Evolutionary conservation across 129 eudicot species (phyloP).

Genomic region (Glebionis coronaria): DNA sequence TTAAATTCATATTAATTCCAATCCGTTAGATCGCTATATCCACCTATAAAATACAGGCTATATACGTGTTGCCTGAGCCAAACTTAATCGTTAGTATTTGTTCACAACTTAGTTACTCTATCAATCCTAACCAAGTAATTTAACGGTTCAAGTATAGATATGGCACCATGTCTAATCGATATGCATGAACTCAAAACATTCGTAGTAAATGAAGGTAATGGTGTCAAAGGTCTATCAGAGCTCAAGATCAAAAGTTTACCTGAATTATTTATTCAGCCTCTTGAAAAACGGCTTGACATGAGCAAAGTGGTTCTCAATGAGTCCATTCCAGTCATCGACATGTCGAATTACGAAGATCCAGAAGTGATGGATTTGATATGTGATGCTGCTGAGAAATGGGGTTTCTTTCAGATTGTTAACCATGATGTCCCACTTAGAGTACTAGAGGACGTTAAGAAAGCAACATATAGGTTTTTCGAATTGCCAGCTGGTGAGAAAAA

Average conservation of each 20-base stretch:
- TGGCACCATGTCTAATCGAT: constrained; percentile 5
- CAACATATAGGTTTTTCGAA: constrained; percentile 41
- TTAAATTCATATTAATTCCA: too few relatives aligned
- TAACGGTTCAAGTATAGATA: too few relatives aligned
- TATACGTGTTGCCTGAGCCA: too few relatives aligned
- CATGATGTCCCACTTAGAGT: constrained; percentile 51
- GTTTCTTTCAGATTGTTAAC: too few relatives aligned
- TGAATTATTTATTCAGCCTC: constrained; percentile 36
- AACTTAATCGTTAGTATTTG: too few relatives aligned
- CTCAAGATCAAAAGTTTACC: constrained; percentile 28
- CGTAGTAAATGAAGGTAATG: constrained; percentile 41
- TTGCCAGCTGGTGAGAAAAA: constrained; percentile 48
- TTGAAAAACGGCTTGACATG: constrained; percentile 38
- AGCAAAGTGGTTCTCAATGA: constrained; percentile 23
- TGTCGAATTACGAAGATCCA: constrained; percentile 47
- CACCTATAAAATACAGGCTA: too few relatives aligned
- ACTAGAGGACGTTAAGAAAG: constrained; percentile 51
- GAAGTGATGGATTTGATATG: constrained; percentile 33
- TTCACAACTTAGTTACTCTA: too few relatives aligned
- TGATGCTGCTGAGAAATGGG: constrained; percentile 44
- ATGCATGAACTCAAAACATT: constrained; percentile 16
- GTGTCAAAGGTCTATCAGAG: constrained; percentile 46
- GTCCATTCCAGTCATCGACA: constrained; percentile 46
- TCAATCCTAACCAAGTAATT: too few relatives aligned
- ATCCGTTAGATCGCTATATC: too few relatives aligned